Evolutionary conservation across 306 rosid species (phyloP).

Genomic region (Pachyrhizus erosus): DNA sequence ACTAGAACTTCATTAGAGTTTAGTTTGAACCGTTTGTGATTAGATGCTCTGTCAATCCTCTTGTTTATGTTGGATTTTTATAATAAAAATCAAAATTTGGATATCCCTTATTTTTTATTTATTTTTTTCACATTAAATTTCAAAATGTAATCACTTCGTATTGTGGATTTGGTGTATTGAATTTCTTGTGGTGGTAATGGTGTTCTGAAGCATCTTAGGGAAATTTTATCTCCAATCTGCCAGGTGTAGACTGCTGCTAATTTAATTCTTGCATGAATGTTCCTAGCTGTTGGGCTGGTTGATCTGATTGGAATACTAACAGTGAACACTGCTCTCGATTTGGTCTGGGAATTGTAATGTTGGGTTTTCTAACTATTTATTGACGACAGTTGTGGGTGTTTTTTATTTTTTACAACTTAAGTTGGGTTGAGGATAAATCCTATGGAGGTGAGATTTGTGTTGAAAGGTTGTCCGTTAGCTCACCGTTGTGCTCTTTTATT

Average conservation of each 20-base stretch:
- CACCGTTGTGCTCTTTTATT: background rate
- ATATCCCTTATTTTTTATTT: background rate
- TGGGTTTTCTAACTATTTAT: background rate
- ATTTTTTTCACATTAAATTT: background rate
- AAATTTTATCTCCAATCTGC: background rate
- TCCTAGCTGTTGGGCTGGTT: background rate
- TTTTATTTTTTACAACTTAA: background rate
- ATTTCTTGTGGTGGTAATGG: background rate
- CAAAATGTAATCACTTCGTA: background rate
- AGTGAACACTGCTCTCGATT: background rate
- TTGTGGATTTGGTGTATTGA: background rate
- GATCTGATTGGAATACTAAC: background rate
- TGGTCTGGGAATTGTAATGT: background rate
- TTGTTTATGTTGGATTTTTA: constrained; percentile 12
- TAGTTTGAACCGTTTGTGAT: background rate
- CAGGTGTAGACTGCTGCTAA: background rate
- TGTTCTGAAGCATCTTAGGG: background rate
- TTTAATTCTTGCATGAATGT: background rate
- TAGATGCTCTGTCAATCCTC: background rate
- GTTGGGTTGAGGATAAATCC: background rate
- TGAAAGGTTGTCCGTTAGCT: background rate
- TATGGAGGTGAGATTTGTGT: background rate
- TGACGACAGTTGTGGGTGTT: background rate
- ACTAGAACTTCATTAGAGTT: constrained; percentile 10
- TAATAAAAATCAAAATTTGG: background rate